Conservation (phyloP, 2,329 filamentous ascomycete genomes). For the Camptophora hylomeconis region DNA sequence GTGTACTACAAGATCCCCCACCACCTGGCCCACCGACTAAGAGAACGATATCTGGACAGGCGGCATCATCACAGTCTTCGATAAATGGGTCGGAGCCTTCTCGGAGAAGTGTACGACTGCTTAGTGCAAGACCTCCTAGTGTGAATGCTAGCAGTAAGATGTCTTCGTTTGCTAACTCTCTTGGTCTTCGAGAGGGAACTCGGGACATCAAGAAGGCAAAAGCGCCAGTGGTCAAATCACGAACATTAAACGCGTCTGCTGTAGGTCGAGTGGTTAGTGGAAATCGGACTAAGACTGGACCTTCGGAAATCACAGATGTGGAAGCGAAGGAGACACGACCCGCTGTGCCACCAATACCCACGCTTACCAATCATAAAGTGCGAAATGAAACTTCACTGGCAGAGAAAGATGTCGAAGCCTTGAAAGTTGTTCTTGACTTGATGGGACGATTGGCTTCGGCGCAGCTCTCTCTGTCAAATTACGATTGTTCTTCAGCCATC, state of each 20-base stretch:
- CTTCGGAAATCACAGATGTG: conserved; percentile 48
- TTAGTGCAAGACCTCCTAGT: conserved; percentile 53
- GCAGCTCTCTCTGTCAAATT: conserved; percentile 66
- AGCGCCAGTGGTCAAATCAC: conserved; percentile 58
- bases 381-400: conserved; percentile 26
- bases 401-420: conserved; percentile 56
- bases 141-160: conserved; percentile 36
- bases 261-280: conserved; percentile 82
- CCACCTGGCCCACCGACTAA: conserved; percentile 44
- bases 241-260: conserved; percentile 50
- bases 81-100: conserved; percentile 41
- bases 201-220: conserved; percentile 76
- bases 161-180: conserved; percentile 42
- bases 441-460: conserved; percentile 71
- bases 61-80: conserved; percentile 36
- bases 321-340: conserved; percentile 49
- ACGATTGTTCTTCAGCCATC: conserved; percentile 65
- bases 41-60: conserved; percentile 80
- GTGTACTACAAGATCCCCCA: conserved; percentile 19
- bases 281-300: conserved; percentile 62
- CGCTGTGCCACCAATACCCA: conserved; percentile 18
- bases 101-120: conserved; percentile 59
- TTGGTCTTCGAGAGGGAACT: conserved; percentile 47
- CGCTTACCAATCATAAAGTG: conserved; percentile 19
- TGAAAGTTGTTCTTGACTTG: conserved; percentile 65